A percentile compares a stretch with the other conserved stretches of the same genome.
Conservation (phyloP, 2,329 filamentous ascomycete species). For the Helotiales sp. region DNA sequence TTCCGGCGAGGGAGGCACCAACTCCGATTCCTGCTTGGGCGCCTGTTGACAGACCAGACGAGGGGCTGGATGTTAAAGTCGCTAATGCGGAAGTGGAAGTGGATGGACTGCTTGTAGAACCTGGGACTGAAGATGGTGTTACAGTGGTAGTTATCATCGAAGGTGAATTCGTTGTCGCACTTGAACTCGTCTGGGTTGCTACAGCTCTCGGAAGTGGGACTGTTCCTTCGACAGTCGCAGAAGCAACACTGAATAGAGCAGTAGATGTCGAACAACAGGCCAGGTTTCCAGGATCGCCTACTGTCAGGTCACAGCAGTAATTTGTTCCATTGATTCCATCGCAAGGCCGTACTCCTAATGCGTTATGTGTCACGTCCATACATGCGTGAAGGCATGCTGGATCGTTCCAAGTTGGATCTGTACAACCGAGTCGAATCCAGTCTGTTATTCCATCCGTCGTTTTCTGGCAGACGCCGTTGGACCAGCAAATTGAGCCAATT, state of each 20-base stretch:
- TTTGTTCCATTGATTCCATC: neutral
- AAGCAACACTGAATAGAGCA: neutral
- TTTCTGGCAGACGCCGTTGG: neutral
- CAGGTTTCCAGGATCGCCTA: neutral
- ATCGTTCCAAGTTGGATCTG: neutral
- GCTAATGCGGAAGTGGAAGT: neutral
- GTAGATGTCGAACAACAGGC: neutral
- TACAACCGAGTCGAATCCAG: neutral
- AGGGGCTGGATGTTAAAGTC: neutral
- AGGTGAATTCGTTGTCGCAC: neutral
- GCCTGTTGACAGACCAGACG: neutral
- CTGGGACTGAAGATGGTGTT: neutral
- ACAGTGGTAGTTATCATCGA: neutral
- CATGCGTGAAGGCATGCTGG: neutral
- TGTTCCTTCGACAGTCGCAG: neutral
- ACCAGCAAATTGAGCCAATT: neutral
- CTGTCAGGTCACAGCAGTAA: neutral
- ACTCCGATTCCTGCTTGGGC: neutral
- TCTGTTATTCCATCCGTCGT: neutral
- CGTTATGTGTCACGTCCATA: neutral
- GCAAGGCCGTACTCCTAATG: neutral
- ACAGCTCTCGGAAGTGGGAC: neutral
- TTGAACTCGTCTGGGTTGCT: neutral
- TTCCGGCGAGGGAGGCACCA: neutral
- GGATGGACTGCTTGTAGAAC: neutral